Evolutionary conservation across 164 flowering plant species (phyloP).

Genomic region (Protea cynaroides): DNA sequence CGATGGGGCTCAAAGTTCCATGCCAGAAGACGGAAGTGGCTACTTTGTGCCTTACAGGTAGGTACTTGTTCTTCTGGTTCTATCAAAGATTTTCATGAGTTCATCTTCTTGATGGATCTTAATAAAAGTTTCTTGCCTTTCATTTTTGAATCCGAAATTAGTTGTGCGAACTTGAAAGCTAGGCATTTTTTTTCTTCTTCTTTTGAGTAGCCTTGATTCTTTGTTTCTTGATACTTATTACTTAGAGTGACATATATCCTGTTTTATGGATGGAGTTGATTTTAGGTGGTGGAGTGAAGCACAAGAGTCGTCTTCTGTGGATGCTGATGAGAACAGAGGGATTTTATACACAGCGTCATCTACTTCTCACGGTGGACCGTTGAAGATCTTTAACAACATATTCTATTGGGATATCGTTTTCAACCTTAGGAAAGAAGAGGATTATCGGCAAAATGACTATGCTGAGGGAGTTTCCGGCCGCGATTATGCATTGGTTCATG

Average conservation of each 20-base stretch:
- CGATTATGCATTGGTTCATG: conserved; percentile 77
- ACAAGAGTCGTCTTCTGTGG: conserved; percentile 31
- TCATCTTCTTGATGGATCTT: conserved; percentile 11
- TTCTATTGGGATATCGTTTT: conserved; percentile 75
- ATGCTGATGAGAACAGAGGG: conserved; percentile 42
- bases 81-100: background rate
- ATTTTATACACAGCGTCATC: conserved; percentile 49
- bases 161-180: background rate
- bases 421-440: conserved; percentile 62
- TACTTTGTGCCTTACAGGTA: conserved; percentile 83
- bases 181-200: background rate
- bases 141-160: conserved; percentile 6
- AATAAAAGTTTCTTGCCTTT: conserved; percentile 3
- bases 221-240: background rate
- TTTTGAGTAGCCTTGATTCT: too few relatives aligned
- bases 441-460: conserved; percentile 29
- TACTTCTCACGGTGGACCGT: conserved; percentile 54
- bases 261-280: conserved; percentile 11
- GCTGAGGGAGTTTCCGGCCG: conserved; percentile 62
- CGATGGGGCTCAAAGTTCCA: conserved; percentile 24
- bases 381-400: conserved; percentile 77
- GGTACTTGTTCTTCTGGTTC: conserved; percentile 26
- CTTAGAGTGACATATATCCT: too few relatives aligned
- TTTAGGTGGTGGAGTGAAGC: conserved; percentile 98
- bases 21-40: conserved; percentile 45